Percentiles rank a stretch among this genome's conserved stretches.
Evolutionary conservation across 2,329 filamentous ascomycete species (phyloP).

Genomic region (Alternaria arborescens): DNA sequence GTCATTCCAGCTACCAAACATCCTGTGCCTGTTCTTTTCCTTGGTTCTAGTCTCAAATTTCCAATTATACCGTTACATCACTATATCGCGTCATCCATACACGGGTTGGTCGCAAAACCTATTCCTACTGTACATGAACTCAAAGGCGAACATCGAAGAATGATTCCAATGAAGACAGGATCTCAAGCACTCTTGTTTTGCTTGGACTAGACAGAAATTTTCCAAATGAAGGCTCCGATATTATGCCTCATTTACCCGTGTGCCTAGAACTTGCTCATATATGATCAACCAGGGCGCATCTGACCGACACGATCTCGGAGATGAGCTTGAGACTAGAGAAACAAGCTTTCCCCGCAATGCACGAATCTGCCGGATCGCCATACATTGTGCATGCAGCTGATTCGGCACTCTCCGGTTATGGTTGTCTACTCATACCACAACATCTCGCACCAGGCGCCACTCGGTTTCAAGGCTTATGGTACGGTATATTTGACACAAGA

Average conservation of each 20-base stretch:
- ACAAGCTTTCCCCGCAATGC: conserved; percentile 46
- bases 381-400: conserved; percentile 18
- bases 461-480: neutral
- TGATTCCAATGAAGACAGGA: neutral
- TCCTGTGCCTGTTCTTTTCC: neutral
- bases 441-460: neutral
- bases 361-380: conserved; percentile 38
- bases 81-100: neutral
- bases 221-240: conserved; percentile 4
- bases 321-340: conserved; percentile 24
- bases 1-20: neutral
- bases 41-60: neutral
- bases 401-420: conserved; percentile 12
- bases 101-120: neutral
- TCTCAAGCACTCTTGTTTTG: neutral
- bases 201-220: conserved; percentile 6
- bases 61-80: neutral
- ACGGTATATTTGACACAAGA: neutral
- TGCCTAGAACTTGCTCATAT: conserved; percentile 31
- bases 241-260: conserved; percentile 40
- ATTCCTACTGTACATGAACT: neutral
- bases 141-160: neutral
- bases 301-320: conserved; percentile 23
- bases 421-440: neutral
- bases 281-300: conserved; percentile 22